Percentiles rank a stretch among this genome's conserved stretches.
These are phyloP conservation scores for Marsdenia floribunda DNA, from an alignment of 257 asterid species.

Conservation along the genomic window DNA sequence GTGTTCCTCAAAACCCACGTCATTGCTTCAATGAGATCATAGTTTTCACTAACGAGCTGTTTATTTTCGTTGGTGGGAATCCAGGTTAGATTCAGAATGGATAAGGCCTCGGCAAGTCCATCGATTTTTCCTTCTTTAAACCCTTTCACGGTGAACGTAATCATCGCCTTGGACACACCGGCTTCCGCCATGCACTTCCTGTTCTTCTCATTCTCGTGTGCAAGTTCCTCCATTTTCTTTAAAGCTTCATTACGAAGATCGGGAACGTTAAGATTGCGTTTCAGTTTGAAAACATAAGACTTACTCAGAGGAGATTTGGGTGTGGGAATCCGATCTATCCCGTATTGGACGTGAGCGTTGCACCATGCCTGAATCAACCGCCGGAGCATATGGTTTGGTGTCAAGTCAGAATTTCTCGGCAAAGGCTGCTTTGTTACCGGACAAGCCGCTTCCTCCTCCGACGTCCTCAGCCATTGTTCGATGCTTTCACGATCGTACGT, in stretches of 20 bases:
- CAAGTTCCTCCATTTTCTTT: constrained; percentile 44
- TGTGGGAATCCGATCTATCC: constrained; percentile 70
- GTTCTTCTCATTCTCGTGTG: constrained; percentile 43
- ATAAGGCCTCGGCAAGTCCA: constrained; percentile 51
- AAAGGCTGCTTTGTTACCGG: constrained; percentile 72
- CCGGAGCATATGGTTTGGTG: constrained; percentile 89
- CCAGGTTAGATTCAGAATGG: constrained; percentile 52
- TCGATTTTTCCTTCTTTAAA: constrained; percentile 24
- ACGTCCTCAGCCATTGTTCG: constrained; percentile 55
- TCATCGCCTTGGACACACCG: constrained; percentile 48
- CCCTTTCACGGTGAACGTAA: constrained; percentile 31
- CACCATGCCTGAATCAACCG: constrained; percentile 85
- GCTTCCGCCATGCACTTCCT: constrained; percentile 51
- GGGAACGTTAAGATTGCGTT: constrained; percentile 33
- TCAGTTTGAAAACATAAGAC: constrained; percentile 43
- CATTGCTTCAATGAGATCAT: constrained; percentile 37
- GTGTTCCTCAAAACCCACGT: constrained; percentile 38
- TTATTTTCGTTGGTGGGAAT: constrained; percentile 32
- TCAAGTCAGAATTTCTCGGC: constrained; percentile 43
- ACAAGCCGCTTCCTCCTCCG: constrained; percentile 34
- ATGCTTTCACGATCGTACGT: constrained; percentile 85
- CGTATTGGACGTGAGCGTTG: constrained; percentile 46
- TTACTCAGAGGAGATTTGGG: constrained; percentile 51
- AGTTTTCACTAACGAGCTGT: constrained; percentile 34
- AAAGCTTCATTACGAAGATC: constrained; percentile 22